A percentile compares a stretch with the other conserved stretches of the same genome.
phyloP scores from a whole-genome alignment of 2,329 filamentous ascomycete species.

The Xylariaceae sp. region DNA sequence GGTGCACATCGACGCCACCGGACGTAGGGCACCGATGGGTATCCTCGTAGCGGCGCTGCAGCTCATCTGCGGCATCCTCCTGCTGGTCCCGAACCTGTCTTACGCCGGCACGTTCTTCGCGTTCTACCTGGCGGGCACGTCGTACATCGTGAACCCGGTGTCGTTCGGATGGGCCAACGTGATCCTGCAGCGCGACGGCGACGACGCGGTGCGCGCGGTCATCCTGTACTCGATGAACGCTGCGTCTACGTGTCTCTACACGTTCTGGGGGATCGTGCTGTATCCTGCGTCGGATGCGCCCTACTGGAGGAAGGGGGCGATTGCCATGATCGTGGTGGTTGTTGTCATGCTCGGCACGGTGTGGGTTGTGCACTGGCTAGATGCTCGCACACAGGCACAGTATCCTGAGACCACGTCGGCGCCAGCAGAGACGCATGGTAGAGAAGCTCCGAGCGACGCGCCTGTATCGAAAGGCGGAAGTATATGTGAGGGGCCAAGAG shows the following conservation, averaged over 20 bases:
- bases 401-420: no score
- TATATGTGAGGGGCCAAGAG: no score
- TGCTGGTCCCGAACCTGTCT: slow-evolving; percentile 28
- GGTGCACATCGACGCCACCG: slow-evolving; percentile 13
- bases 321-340: slow-evolving; percentile 24
- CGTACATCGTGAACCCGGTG: slow-evolving; percentile 36
- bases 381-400: not conserved
- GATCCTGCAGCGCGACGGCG: slow-evolving; percentile 29
- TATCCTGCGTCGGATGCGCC: slow-evolving; percentile 38
- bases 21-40: slow-evolving; percentile 31
- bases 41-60: slow-evolving; percentile 29
- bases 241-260: slow-evolving; percentile 34
- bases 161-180: slow-evolving; percentile 35
- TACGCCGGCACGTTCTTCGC: slow-evolving; percentile 31
- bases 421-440: no score
- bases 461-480: no score
- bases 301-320: slow-evolving; percentile 34
- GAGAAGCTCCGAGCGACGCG: no score
- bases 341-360: slow-evolving; percentile 10
- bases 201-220: not conserved
- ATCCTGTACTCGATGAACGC: slow-evolving; percentile 16
- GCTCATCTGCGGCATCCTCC: slow-evolving; percentile 27
- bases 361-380: slow-evolving; percentile 8
- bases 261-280: slow-evolving; percentile 40
- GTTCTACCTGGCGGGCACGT: slow-evolving; percentile 33